Percentiles rank a stretch among this genome's conserved stretches.
Evolutionary conservation across 1,284 basidiomycete genomes (phyloP).

Genomic region (Ganoderma resinaceum): DNA sequence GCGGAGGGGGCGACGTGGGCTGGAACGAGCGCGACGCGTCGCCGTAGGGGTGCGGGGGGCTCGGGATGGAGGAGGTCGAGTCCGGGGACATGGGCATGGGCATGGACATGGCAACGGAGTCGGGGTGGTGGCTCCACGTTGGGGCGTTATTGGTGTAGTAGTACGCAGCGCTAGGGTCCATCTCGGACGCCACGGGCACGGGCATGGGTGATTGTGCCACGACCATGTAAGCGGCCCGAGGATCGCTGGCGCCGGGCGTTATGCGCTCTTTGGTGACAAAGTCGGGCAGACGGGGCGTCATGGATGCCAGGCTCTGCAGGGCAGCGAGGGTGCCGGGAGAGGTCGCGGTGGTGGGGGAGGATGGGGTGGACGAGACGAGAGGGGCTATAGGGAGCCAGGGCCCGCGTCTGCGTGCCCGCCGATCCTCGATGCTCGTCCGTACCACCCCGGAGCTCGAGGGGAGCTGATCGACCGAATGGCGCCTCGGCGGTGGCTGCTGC

Average conservation of each 20-base stretch:
- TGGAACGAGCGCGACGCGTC: constrained; percentile 8
- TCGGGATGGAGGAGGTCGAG: constrained; percentile 18
- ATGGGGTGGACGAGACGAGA: constrained; percentile 24
- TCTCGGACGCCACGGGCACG: not conserved
- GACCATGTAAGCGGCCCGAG: constrained; percentile 4
- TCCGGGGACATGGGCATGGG: constrained; percentile 3
- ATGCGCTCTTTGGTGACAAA: constrained; percentile 27
- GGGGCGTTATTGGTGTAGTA: constrained; percentile 13
- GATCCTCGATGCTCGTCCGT: constrained; percentile 29
- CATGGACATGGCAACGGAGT: constrained; percentile 3
- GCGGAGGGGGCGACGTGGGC: constrained; percentile 11
- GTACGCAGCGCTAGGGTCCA: not conserved
- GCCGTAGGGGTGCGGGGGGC: constrained; percentile 18
- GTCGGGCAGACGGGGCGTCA: constrained; percentile 37
- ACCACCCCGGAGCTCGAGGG: constrained; percentile 25
- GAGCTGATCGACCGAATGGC: constrained; percentile 28
- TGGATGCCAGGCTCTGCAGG: constrained; percentile 35
- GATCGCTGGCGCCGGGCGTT: constrained; percentile 2
- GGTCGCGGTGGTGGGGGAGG: constrained; percentile 31
- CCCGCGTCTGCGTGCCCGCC: constrained; percentile 33
- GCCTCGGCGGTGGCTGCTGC: constrained; percentile 15
- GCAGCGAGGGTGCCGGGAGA: constrained; percentile 31
- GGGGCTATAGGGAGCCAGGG: constrained; percentile 37
- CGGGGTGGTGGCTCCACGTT: constrained; percentile 19
- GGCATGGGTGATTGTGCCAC: not conserved